Evolutionary conservation across 2,329 filamentous ascomycete species (phyloP).

Genomic region (Claviceps monticola): DNA sequence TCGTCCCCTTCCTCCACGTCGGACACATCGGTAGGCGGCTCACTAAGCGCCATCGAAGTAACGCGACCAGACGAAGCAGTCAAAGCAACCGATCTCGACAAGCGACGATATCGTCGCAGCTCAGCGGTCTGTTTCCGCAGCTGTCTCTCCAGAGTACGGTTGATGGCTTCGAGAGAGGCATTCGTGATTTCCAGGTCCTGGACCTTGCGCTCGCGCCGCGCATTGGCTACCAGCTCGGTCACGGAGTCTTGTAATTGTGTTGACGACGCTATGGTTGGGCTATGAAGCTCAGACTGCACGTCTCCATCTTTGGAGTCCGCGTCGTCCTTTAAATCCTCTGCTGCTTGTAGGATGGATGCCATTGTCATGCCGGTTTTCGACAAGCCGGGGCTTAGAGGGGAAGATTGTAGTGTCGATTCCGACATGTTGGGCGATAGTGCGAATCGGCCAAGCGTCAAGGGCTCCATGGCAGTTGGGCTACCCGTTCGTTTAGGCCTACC

Average conservation of each 20-base stretch:
- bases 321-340: slow-evolving; percentile 33
- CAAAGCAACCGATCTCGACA: slow-evolving; percentile 68
- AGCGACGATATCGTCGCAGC: slow-evolving; percentile 68
- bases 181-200: slow-evolving; percentile 95
- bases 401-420: slow-evolving; percentile 20
- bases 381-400: slow-evolving; percentile 19
- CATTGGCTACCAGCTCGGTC: slow-evolving; percentile 72
- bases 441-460: slow-evolving; percentile 21
- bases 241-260: slow-evolving; percentile 42
- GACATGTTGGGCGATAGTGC: slow-evolving; percentile 18
- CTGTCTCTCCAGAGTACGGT: slow-evolving; percentile 80
- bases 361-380: slow-evolving; percentile 29
- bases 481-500: slow-evolving; percentile 27
- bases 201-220: slow-evolving; percentile 83
- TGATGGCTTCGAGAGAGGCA: slow-evolving; percentile 87
- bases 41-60: slow-evolving; percentile 29
- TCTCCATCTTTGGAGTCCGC: slow-evolving; percentile 16
- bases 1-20: slow-evolving; percentile 33
- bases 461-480: slow-evolving; percentile 25
- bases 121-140: slow-evolving; percentile 84
- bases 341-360: slow-evolving; percentile 41
- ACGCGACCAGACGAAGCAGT: slow-evolving; percentile 37
- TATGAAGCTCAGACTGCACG: slow-evolving; percentile 26
- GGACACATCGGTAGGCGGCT: slow-evolving; percentile 30
- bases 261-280: slow-evolving; percentile 43